Evolutionary conservation across 2,329 filamentous ascomycete species (phyloP), one percentile per base, ranked within the genome.

Genomic region (Sphaerulina musiva): DNA sequence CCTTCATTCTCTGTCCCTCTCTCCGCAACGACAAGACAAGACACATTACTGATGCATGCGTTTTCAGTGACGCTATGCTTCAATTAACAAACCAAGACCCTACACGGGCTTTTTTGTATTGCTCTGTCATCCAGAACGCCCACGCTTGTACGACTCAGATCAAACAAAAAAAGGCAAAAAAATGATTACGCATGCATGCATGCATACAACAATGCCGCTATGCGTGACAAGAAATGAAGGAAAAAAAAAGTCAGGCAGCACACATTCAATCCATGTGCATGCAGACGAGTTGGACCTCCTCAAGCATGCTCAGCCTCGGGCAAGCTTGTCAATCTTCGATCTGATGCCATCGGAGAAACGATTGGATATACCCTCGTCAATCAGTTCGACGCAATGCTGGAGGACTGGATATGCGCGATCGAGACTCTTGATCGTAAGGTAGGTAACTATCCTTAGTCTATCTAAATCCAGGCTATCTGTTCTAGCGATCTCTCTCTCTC

Each of bases 301-400:
- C 10, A 26, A 11, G 12, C 31, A 31, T 42, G 3, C 29, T 64
- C 57, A 69, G 14, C 64, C 60, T 51, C 64, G 62, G 23, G 73
- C 69, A 42, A 78, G 63, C 56, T 72, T 73, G 54, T 78, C 74
- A 23, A 81, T 69, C 66, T 81, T 81, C 52, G 73, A 72, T 40
- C 75, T 72, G 55, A 81, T 78, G 7, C 79, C 79, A 59, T 81
- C 78, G 6, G 76, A 76, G 59, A 81, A 76, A 20, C 77, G 72
- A 44, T 75, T 77, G 34, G 76, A 70, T 11, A 75, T 68, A 32
- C 78, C 79, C 56, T 78, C 76, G 45, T 79, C 76, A 50, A 81
- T 71, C 43, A 80, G 68, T 43, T 78, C 76, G 56, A 79, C 71
- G 63, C 76, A 79, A 59, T 80, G 75, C 29, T 71, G 72, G 26